Base-by-base conservation (phyloP, 1,284 basidiomycete genomes). In the Apiotrichum mycotoxinovorans region DNA sequence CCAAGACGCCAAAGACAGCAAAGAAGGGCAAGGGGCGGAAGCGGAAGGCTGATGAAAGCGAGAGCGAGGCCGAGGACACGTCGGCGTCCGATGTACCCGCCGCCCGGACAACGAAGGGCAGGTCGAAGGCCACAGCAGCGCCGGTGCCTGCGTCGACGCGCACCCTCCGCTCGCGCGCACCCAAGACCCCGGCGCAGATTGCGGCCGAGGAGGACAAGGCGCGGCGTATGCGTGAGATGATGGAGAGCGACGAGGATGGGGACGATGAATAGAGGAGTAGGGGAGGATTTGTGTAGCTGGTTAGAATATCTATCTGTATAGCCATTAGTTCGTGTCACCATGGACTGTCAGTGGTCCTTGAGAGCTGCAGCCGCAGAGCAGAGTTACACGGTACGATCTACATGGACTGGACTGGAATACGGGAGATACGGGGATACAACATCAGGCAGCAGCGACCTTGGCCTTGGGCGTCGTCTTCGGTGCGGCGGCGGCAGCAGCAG, bases 391-490 rank as follows among this genome's bases (percentile, higher is more conserved):
- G 37, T 8, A 18, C 20, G 30, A 46, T 46, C 5, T 27, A 15
- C 20, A 34, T 17, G 14, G 18, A 11, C 9, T 34, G 9, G 4
- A 46, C 18, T 20, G 22, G 30, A 46, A 18, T 15, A 22, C 37
- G 23, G 33, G n/a, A n/a, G n/a, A n/a, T n/a, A n/a, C n/a, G n/a
- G 30, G 30, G 12, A 30, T 30, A 30, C 30, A 30, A 30, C 30
- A 30, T 30, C 30, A 30, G 5, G 7, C 5, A 5, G 51, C 48
- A 17, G 47, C 56, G 23, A 46, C 47, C 51, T 57, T 55, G 43
- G 71, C 48, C 57, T 66, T 72, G 51, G 69, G 67, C 52, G 67
- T 65, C n/a, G 65, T 66, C 54, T 62, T 66, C 4, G 53, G 52
- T 40, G 54, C 49, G 14, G 64, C 64, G 30, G 30, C 7, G 12